Conservation (phyloP, 1,284 basidiomycete species). For the Boletellus deceptivus region DNA sequence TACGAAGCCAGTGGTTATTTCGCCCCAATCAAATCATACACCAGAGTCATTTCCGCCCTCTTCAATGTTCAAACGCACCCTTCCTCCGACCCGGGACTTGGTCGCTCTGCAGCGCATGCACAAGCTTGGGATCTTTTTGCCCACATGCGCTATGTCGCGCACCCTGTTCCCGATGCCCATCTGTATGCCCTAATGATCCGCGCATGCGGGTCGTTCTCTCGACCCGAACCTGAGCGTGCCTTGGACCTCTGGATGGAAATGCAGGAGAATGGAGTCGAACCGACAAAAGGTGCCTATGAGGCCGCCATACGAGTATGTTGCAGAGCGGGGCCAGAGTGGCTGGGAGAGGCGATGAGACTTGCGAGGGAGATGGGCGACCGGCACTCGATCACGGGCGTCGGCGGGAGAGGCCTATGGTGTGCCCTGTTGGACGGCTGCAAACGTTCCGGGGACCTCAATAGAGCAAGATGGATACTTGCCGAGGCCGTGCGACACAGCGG, state of each 20-base stretch:
- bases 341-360: conserved; percentile 76
- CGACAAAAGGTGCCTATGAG: conserved; percentile 74
- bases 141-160: conserved; percentile 94
- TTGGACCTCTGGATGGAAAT: conserved; percentile 94
- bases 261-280: conserved; percentile 56
- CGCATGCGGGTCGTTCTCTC: conserved; percentile 65
- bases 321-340: conserved; percentile 58
- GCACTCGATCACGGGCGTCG: conserved; percentile 12
- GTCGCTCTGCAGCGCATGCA: conserved; percentile 45
- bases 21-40: conserved; percentile 66
- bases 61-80: conserved; percentile 47
- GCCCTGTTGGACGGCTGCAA: conserved; percentile 90
- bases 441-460: conserved; percentile 76
- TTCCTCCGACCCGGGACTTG: conserved; percentile 27
- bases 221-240: conserved; percentile 84
- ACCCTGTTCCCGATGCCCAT: conserved; percentile 72
- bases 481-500: conserved; percentile 63
- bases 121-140: conserved; percentile 93
- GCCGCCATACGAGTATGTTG: conserved; percentile 80
- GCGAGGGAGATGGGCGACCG: conserved; percentile 77
- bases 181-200: conserved; percentile 88
- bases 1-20: conserved; percentile 60
- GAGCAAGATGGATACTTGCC: conserved; percentile 88
- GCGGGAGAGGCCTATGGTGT: conserved; percentile 59
- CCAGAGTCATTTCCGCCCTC: conserved; percentile 58